Conservation (phyloP, 441 rosid species). For the Erodium trifolium region DNA sequence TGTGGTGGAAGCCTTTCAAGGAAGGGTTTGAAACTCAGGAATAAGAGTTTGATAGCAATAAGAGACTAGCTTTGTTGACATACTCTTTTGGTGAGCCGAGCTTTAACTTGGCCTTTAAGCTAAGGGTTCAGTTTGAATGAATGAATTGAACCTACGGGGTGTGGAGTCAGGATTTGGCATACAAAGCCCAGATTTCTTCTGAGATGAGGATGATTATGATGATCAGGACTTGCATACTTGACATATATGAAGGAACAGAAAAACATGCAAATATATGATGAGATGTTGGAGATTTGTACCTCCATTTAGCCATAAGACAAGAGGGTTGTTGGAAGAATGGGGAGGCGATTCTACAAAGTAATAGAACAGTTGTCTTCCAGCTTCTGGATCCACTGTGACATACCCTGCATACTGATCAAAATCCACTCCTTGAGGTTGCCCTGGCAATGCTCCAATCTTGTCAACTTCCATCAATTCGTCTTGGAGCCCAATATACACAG, state of each 20-base stretch:
- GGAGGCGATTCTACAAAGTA: constrained; percentile 34
- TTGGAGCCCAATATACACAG: constrained; percentile 20
- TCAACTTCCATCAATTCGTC: constrained; percentile 25
- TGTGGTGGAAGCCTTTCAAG: background rate
- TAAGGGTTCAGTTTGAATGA: too few relatives aligned
- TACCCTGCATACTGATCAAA: constrained; percentile 38
- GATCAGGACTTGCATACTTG: background rate
- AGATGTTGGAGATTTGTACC: constrained; percentile 16
- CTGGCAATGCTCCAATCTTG: constrained; percentile 31
- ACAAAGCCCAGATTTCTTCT: background rate
- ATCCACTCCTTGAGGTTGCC: constrained; percentile 33
- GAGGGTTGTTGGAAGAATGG: constrained; percentile 32
- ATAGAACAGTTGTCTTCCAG: constrained; percentile 35
- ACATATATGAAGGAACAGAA: background rate
- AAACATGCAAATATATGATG: background rate
- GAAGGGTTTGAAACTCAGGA: too few relatives aligned
- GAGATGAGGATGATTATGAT: background rate
- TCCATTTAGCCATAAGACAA: constrained; percentile 42
- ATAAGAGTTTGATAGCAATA: too few relatives aligned
- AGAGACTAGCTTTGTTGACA: too few relatives aligned
- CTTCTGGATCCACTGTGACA: constrained; percentile 31
- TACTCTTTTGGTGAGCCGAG: too few relatives aligned
- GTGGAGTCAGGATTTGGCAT: background rate
- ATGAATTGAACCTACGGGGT: background rate
- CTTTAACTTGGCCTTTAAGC: too few relatives aligned